Percentiles rank a stretch among this genome's conserved stretches.
Conservation (phyloP, 2,329 filamentous ascomycete species). For the Aspergillus pseudoglaucus region DNA sequence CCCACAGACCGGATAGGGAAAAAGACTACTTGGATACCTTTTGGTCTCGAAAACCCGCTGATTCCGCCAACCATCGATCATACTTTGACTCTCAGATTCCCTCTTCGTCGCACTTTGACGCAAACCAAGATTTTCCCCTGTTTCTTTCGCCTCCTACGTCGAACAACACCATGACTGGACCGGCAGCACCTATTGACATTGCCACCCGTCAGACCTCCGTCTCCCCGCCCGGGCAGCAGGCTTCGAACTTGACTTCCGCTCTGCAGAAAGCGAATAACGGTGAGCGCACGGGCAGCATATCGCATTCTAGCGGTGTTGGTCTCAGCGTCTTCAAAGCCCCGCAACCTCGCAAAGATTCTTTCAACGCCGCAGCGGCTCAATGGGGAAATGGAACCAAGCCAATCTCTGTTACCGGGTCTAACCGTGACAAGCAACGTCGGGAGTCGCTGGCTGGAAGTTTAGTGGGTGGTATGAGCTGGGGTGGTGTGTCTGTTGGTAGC, state of each 20-base stretch:
- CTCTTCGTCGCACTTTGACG: slow-evolving; percentile 25
- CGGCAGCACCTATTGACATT: slow-evolving; percentile 55
- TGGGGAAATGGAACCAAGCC: slow-evolving; percentile 54
- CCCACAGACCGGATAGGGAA: slow-evolving; percentile 39
- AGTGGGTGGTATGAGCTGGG: slow-evolving; percentile 87
- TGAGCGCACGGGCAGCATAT: slow-evolving; percentile 37
- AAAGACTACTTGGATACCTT: slow-evolving; percentile 32
- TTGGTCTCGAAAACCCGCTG: slow-evolving; percentile 39
- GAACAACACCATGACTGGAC: slow-evolving; percentile 44
- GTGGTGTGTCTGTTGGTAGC: slow-evolving; percentile 89
- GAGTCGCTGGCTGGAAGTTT: slow-evolving; percentile 58
- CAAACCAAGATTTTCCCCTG: slow-evolving; percentile 33
- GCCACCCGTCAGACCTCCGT: slow-evolving; percentile 51
- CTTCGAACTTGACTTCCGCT: slow-evolving; percentile 58
- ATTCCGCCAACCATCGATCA: slow-evolving; percentile 25
- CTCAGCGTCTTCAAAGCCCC: slow-evolving; percentile 33
- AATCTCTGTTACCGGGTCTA: slow-evolving; percentile 51
- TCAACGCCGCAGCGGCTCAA: slow-evolving; percentile 45
- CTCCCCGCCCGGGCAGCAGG: slow-evolving; percentile 54
- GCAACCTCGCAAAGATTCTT: slow-evolving; percentile 49
- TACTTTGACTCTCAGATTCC: slow-evolving; percentile 23
- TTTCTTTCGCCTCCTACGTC: slow-evolving; percentile 31
- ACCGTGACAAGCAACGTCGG: slow-evolving; percentile 47
- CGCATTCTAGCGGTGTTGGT: slow-evolving; percentile 37
- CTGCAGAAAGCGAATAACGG: slow-evolving; percentile 46